Base-by-base conservation (phyloP, 345 rosid genomes). In the Abelmoschus esculentus region DNA sequence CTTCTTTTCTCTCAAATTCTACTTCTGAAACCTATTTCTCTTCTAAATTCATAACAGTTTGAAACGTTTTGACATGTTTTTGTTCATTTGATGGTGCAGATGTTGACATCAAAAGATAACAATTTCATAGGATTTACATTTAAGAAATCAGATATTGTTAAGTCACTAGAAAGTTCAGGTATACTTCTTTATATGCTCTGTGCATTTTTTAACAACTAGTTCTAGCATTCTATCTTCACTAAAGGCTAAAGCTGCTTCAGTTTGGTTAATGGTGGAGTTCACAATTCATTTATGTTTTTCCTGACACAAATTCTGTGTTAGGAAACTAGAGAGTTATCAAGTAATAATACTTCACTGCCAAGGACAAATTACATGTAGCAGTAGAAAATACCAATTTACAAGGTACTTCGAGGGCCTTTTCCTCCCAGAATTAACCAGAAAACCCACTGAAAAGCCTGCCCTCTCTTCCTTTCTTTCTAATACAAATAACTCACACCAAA, bases 71-170 rank as follows among this genome's bases (percentile, higher is more conserved):
- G 42, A 47, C 8, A 47, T 56, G 31, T 10, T 19, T 65, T 65
- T 65, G n/a, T 63, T 66, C 68, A 32, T 77, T 66, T 73, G 36
- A 36, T 77, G 61, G 73, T 75, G 76, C 93, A 95, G 97, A 95
- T 95, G 97, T 74, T 95, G 86, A 85, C 99, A 59, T 95, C 97
- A 28, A 95, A 85, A 77, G 99, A 95, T 76, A 84, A 80, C 71
- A 90, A 91, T 73, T 95, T 95, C 88, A 90, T 95, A 19, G 99
- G 99, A 80, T 91, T 87, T 76, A 95, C 99, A 54, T 95, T 77
- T 77, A 91, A 85, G 80, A 95, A 95, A 78, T 91, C 97, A 47
- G 97, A 91, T 70, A 78, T 90, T 69, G 81, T 83, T 61, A 91
- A 83, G 76, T 85, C 99, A 29, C 75, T 95, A 60, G 90, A 86